Base-by-base conservation (phyloP, 2,329 filamentous ascomycete species). In the Neonectria punicea region DNA sequence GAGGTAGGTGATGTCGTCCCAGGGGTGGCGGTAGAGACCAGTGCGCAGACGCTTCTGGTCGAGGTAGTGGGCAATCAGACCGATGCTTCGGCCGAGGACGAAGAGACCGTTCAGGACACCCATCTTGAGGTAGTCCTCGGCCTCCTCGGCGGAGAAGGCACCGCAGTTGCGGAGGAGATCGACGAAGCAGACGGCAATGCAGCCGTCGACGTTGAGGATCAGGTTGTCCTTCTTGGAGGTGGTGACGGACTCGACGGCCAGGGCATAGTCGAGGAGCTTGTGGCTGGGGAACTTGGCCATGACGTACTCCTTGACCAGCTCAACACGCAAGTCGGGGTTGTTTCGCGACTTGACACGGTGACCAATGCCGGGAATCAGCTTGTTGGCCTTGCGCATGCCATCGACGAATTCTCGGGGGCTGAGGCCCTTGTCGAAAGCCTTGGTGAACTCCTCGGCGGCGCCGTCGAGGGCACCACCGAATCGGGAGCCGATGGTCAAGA, bases 161-260 rank as follows among this genome's bases (percentile, higher is more conserved):
- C 96, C 96, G 81, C 94, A 97, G 89, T 97, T 97, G 83, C 96
- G 93, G 84, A 99, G 87, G 70, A 99, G 87, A 79, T 99, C 96
- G 72, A 99, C 94, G 80, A 99, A 99, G 91, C 94, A 98, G 80
- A 99, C 96, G 73, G 96, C 96, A 78, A 99, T 92, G 82, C 93
- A 97, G 76, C 96, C 96, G 80, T 98, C 96, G 65, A 99, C 96
- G 87, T 99, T 99, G 78, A 99, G 91, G 76, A 99, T 99, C 74
- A 99, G 90, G 88, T 98, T 99, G 86, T 99, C 96, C 89, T 99
- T 99, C 93, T 99, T 99, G 72, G 94, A 98, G 55, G 96, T 99
- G 61, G 96, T 99, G 71, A 99, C 96, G 11, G 92, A 93, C 89
- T 99, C 96, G 73, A 99, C 96, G 51, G 96, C 96, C 78, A 99